Base-by-base conservation (phyloP, 352 stramenopile species). In the Phytophthora citrophthora region DNA sequence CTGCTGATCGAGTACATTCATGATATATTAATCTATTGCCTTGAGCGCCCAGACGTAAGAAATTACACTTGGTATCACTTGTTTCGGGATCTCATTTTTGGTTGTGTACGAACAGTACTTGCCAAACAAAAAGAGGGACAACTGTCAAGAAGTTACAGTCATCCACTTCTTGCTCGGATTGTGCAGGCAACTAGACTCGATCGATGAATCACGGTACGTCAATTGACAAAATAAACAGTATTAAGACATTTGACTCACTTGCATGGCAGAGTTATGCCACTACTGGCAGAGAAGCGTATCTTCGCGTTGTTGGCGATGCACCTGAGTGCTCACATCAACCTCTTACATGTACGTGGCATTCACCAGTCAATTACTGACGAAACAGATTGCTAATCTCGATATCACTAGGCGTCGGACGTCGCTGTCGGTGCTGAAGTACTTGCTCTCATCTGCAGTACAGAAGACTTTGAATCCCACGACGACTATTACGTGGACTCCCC, bases 1-100 rank as follows among this genome's bases (percentile, higher is more conserved):
- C 59, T 96, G 6, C 72, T 97, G 40, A 83, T 97, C 54, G 75
- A 93, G 57, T 96, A 97, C 75, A 88, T 96, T 65, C 83, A 88
- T 57, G 80, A 89, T 53, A 87, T 97, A 20, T 78, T 96, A 54
- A 79, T 76, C 50, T 93, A 88, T 72, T 91, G 83, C 55, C 61
- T 90, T 34, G 83, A 95, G 65, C 70, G 85, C 23, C 83, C 84
- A 47, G 62, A 74, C 18, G 86, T 93, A 76, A 32, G 77, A 20
- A 20, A 39, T 49, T 26, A 10, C 31, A 32, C 23, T 54, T 43
- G 0, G 6, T 8, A 3, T 32, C 29, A 13, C 12, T 34, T 3
- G 8, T 34, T 34, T 34, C 12, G 29, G 29, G 9, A 13, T 13
- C 8, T 12, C 4, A 34, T 4, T 4, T 39, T 50, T 45, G 18